Evolutionary conservation across 495 filamentous ascomycete genomes (phyloP), one percentile per base, ranked within the genome.

Genomic region (Pseudoneurospora amorphoporcata): DNA sequence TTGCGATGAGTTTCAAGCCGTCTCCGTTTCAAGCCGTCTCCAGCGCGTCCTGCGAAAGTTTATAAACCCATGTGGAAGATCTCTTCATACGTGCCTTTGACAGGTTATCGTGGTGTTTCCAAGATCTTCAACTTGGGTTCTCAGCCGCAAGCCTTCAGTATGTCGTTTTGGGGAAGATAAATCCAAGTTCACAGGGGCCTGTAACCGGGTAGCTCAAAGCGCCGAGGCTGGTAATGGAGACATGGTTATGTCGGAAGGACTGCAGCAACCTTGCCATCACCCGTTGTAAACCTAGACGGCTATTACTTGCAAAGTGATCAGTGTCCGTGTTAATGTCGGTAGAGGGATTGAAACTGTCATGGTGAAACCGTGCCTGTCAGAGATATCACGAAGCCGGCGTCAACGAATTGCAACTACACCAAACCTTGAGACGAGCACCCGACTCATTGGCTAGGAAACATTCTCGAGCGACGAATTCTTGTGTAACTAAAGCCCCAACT

Each of bases 331-430:
- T 65, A 23, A 35, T 29, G 53, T 65, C 29, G 53, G 37, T 16
- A 35, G 29, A 65, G 29, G 23, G 17, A 78, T 72, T 53, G 40
- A 61, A 58, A 23, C 68, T 68, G 69, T 69, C 75, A 76, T 76
- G 65, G 39, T 80, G 78, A 80, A 80, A 80, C 78, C 40, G 74
- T 78, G 16, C 74, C 74, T 79, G 79, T 81, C 32, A 73, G 77
- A 81, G 76, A 68, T 42, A 43, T 43, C 53, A 78, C 78, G 78
- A 80, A 79, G 77, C 71, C 45, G 65, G 39, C 68, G 76, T 70
- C 4, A 23, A 23, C 43, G 42, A 71, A 71, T 58, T 39, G 65
- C 73, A 75, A 53, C 29, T 38, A 40, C 29, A 61, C 70, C 74
- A 71, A 41, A 39, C 72, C 70, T 69, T 72, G 74, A 76, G 76